Percentiles rank a stretch among this genome's conserved stretches.
Conservation (phyloP, 352 stramenopile species). For the Thalassiosira hispida region DNA sequence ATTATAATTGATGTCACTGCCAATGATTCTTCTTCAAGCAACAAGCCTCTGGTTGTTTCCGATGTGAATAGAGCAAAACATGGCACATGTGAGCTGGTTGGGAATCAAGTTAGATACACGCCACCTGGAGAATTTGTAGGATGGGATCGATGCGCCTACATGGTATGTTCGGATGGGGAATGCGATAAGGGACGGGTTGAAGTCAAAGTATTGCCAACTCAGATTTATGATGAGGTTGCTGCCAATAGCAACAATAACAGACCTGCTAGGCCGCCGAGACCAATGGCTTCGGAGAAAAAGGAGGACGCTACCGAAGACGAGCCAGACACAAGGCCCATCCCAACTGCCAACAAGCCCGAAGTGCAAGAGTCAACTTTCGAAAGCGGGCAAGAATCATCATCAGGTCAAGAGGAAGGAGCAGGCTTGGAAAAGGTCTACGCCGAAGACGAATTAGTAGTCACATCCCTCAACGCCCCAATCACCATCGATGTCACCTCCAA, state of each 20-base stretch:
- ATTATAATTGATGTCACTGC: conserved; percentile 6
- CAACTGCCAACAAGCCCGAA: not conserved
- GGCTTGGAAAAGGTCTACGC: conserved; percentile 27
- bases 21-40: not conserved
- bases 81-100: not conserved
- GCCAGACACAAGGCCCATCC: no score
- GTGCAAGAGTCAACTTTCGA: not conserved
- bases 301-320: not conserved
- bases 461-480: conserved; percentile 20
- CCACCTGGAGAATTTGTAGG: conserved; percentile 9
- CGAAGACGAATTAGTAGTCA: conserved; percentile 36
- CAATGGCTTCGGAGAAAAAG: not conserved
- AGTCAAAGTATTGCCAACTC: conserved; percentile 3
- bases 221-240: not conserved
- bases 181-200: conserved; percentile 29
- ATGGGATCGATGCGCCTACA: conserved; percentile 25
- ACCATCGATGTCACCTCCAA: conserved; percentile 35
- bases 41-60: not conserved
- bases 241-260: not conserved
- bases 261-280: not conserved
- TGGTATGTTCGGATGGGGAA: conserved; percentile 15
- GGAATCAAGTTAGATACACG: not conserved
- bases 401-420: not conserved
- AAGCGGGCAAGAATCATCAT: not conserved
- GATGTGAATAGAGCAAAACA: not conserved